Evolutionary conservation across 176 grass and related monocot species (phyloP).

Genomic region (Carex littledalei): DNA sequence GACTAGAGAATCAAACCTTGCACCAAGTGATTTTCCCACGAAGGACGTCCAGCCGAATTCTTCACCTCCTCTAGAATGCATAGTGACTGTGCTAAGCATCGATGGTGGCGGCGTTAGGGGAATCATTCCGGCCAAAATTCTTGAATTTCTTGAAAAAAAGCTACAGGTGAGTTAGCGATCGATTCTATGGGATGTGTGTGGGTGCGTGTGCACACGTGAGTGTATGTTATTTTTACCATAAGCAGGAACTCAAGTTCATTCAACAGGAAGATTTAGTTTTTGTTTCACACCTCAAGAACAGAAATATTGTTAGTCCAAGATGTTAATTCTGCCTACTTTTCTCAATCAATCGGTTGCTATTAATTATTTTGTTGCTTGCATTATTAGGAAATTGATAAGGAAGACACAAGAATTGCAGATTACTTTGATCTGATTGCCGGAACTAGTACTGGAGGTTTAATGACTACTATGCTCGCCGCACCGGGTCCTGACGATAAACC

Average conservation of each 20-base stretch:
- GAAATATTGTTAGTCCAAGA: not conserved
- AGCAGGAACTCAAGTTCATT: not conserved
- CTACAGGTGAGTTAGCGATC: not conserved
- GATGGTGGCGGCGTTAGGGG: slow-evolving; percentile 3
- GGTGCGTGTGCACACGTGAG: not conserved
- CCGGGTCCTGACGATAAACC: slow-evolving; percentile 30
- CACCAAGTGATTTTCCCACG: no score
- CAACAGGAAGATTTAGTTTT: not conserved
- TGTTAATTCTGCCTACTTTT: not conserved
- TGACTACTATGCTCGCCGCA: slow-evolving; percentile 54
- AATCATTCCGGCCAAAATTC: slow-evolving; percentile 1
- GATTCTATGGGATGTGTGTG: not conserved
- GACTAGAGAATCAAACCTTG: not conserved
- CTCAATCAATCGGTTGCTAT: not conserved
- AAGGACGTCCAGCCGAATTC: no score
- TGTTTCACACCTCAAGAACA: not conserved
- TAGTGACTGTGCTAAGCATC: not conserved
- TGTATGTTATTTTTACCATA: not conserved
- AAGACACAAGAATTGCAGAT: slow-evolving; percentile 42
- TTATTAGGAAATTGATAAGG: slow-evolving; percentile 49
- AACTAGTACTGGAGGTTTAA: slow-evolving; percentile 55
- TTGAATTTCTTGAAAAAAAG: not conserved
- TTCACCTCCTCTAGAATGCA: not conserved
- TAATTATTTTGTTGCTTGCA: not conserved
- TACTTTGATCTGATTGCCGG: slow-evolving; percentile 77